Percentiles rank a stretch among this genome's conserved stretches.
phyloP scores from a whole-genome alignment of 257 asterid genomes.

The Penstemon eatonii region DNA sequence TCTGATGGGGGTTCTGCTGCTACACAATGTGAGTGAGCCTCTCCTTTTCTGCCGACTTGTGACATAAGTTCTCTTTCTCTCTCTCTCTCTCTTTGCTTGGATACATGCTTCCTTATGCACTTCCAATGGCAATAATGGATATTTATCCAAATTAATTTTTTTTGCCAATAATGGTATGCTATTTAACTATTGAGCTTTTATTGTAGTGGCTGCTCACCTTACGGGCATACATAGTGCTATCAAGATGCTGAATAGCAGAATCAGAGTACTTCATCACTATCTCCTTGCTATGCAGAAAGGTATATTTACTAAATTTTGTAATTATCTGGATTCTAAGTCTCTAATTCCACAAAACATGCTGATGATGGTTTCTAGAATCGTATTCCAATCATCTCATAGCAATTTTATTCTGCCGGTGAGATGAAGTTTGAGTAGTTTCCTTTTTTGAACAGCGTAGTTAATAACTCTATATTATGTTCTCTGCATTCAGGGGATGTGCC shows the following conservation, averaged over 20 bases:
- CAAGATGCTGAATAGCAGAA: slow-evolving; percentile 94
- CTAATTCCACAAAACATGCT: not conserved
- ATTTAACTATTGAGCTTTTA: slow-evolving; percentile 4
- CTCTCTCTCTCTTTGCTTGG: too few species aligned
- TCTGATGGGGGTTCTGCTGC: slow-evolving; percentile 99
- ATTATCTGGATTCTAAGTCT: not conserved
- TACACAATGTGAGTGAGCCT: slow-evolving; percentile 69
- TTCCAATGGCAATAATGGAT: too few species aligned
- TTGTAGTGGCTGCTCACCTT: slow-evolving; percentile 94
- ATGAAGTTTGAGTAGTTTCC: slow-evolving; percentile 1
- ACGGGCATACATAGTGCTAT: slow-evolving; percentile 96
- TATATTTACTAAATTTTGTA: slow-evolving; percentile 22
- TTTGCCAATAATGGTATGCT: not conserved
- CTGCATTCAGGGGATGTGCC: slow-evolving; percentile 74
- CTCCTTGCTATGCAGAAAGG: slow-evolving; percentile 94
- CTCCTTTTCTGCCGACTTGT: slow-evolving; percentile 13
- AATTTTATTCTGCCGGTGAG: not conserved
- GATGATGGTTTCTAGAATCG: not conserved
- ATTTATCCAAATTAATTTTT: too few species aligned
- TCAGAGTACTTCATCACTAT: slow-evolving; percentile 80
- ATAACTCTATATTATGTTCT: slow-evolving; percentile 21
- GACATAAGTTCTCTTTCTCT: not conserved
- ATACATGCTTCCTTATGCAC: too few species aligned
- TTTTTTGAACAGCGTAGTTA: slow-evolving; percentile 10
- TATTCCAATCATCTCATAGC: not conserved